phyloP scores from a whole-genome alignment of 257 asterid genomes.

The Penstemon barbatus region DNA sequence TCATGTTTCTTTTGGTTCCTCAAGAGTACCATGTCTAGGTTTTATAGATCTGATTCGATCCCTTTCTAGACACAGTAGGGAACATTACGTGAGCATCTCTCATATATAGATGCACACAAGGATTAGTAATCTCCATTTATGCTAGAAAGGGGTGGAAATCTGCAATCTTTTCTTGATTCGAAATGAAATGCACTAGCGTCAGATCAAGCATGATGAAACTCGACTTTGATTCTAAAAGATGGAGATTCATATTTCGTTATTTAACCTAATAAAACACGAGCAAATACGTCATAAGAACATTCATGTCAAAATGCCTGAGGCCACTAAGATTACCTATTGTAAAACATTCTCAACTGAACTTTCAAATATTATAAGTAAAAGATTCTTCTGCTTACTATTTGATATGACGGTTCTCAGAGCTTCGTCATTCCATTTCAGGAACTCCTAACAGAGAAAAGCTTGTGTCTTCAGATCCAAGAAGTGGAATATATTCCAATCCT shows the following conservation, averaged over 20 bases:
- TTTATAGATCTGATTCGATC: too few species aligned
- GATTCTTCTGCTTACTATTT: conserved; percentile 17
- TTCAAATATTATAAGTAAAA: conserved; percentile 2
- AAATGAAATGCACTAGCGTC: not conserved
- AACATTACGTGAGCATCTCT: too few species aligned
- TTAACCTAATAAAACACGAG: not conserved
- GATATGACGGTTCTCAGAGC: conserved; percentile 8
- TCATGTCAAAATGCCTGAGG: not conserved
- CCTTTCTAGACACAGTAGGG: too few species aligned
- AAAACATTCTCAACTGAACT: not conserved
- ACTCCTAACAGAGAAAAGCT: conserved; percentile 48
- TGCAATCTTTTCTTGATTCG: conserved; percentile 6
- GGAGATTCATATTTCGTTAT: not conserved
- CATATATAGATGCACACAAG: conserved; percentile 3
- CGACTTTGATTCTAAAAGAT: conserved; percentile 1
- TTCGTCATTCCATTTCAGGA: conserved; percentile 47
- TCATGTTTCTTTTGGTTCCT: too few species aligned
- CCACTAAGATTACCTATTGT: conserved; percentile 6
- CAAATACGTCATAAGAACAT: not conserved
- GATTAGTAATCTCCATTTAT: conserved; percentile 4
- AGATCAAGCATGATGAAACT: conserved; percentile 2
- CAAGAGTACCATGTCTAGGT: too few species aligned
- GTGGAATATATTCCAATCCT: conserved; percentile 88
- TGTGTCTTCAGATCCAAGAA: conserved; percentile 66
- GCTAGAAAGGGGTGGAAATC: conserved; percentile 10